Base-by-base conservation (phyloP, 441 rosid species). In the Erodium moschatum region DNA sequence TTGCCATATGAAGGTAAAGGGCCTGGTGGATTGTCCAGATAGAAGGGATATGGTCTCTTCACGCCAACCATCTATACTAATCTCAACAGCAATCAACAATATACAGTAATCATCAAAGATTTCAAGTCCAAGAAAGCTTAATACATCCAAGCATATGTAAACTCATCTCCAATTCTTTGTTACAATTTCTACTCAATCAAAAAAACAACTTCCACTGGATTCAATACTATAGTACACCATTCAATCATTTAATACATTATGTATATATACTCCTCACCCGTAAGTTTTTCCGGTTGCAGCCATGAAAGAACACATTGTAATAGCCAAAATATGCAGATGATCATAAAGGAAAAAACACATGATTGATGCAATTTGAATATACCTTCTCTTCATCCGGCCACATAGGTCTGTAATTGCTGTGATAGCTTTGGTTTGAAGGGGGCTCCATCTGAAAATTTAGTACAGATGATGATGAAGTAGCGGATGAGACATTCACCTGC, bases 21-120 rank as follows among this genome's bases (percentile, higher is more conserved):
- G 67, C 68, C 70, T 31, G 80, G 78, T 5, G 79, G 70, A 54
- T 77, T 67, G 66, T 80, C 85, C 15, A 68, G 65, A 61, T 77
- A 63, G 78, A 83, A 85, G 11, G 87, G 89, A 65, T 70, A 74
- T 46, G 82, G 18, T 70, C 92, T 85, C 80, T 85, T 87, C 83
- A 68, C 27, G 67, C 89, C 80, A 72, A 77, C 79, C 73, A 74
- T 78, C 87, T 87, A 64, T 48, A 73, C 68, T 63, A 52, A 78
- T 66, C 69, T 52, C 6, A 54, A 72, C 10, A 11, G n/a, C 13
- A 44, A 44, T 3, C n/a, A 44, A 44, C 1, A 44, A 44, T 0
- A 44, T 7, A 10, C 50, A 44, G 50, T 44, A 10, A 5, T 35
- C 40, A 35, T 35, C 6, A 35, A 35, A 35, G 40, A 5, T 35